Percentiles rank a stretch among this genome's conserved stretches.
Evolutionary conservation across 73 alveolate genomes (phyloP).

Genomic region (Uronychia setigera): DNA sequence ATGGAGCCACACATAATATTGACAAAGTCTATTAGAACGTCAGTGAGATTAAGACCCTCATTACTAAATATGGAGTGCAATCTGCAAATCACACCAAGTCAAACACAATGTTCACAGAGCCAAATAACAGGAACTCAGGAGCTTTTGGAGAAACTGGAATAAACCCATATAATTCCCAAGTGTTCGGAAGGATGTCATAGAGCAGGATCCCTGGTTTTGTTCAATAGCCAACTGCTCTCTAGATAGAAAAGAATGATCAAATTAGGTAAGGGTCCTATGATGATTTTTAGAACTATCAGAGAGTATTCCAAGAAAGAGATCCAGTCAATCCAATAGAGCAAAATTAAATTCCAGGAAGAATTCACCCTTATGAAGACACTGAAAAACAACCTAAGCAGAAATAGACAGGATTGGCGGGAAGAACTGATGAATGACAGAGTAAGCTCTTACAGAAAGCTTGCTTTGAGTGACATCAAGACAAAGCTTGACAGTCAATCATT

Average conservation of each 20-base stretch:
- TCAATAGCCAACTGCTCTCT: neutral
- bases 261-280: neutral
- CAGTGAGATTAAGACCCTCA: neutral
- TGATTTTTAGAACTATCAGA: neutral
- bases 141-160: no score
- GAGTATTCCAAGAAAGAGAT: neutral
- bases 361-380: neutral
- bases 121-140: neutral
- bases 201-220: neutral
- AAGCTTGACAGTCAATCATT: neutral
- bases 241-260: neutral
- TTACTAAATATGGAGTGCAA: neutral
- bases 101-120: neutral
- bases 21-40: neutral
- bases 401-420: slow-evolving; percentile 3
- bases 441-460: neutral
- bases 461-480: neutral
- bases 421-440: slow-evolving; percentile 3
- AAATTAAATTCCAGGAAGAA: neutral
- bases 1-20: neutral
- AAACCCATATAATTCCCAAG: no score
- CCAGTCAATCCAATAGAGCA: neutral
- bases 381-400: slow-evolving; percentile 13
- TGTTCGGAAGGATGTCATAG: no score
- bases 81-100: neutral